Base-by-base conservation (phyloP, 768 basidiomycete genomes). In the Hygrocybe punicea region DNA sequence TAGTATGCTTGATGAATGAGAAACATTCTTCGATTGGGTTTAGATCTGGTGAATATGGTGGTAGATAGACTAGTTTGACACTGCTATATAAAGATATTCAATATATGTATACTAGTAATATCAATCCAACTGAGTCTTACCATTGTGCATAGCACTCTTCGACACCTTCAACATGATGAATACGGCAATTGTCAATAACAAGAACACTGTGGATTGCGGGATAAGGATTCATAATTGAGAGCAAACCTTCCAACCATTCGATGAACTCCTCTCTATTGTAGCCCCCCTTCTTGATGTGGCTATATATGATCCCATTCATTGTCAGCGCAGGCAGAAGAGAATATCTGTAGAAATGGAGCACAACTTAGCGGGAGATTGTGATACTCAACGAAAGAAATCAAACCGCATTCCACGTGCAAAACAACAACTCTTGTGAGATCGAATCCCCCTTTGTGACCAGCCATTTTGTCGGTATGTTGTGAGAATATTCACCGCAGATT, bases 151-250 rank as follows among this genome's bases (percentile, higher is more conserved):
- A 55, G 46, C 19, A 10, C 46, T 55, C 45, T 21, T 48, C 29
- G 16, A 78, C 54, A 0, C 71, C 68, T 17, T 71, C 65, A 44
- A 68, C 65, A 46, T 77, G 71, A 51, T 78, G 76, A 21, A 77
- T 78, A 3, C 62, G 48, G 29, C 73, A 76, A 56, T 77, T 78
- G 60, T 78, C 73, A 23, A 77, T 58, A 2, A 78, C 64, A 11
- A 77, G 61, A 11, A 76, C 66, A 56, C 74, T 76, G 3, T 62
- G 53, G 1, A 61, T 62, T 1, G 59, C 64, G 2, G 74, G 75
- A 59, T 66, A 78, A 24, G 73, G 74, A 25, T 65, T 57, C 53
- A 54, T 54, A 6, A 51, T 65, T 1, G 58, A 70, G 24, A 69
- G 66, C 53, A 69, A 61, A 50, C 54, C 51, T 29, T 51, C 25